Conservation (phyloP, 1,284 basidiomycete species). For the Quambalaria eucalypti region DNA sequence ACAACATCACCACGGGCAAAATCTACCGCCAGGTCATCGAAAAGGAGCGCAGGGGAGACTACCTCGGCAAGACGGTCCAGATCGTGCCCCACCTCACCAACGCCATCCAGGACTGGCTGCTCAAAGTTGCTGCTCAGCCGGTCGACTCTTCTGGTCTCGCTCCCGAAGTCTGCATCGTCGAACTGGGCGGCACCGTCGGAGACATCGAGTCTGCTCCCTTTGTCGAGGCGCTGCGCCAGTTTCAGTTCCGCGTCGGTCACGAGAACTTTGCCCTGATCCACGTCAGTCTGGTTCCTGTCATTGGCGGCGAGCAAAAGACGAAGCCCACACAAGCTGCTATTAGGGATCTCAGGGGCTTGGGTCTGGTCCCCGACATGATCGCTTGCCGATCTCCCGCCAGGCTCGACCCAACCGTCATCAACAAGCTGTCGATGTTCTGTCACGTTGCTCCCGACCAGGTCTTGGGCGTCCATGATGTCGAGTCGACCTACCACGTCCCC, state of each 20-base stretch:
- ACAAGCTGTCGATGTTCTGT: conserved; percentile 99
- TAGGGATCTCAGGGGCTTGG: conserved; percentile 83
- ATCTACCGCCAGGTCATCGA: conserved; percentile 96
- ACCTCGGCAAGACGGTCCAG: conserved; percentile 94
- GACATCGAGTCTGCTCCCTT: conserved; percentile 96
- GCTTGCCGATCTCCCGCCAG: conserved; percentile 69
- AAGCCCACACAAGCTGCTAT: conserved; percentile 98
- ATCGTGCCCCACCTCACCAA: conserved; percentile 95
- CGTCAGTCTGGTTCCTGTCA: conserved; percentile 93
- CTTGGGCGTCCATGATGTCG: conserved; percentile 89
- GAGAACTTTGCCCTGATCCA: conserved; percentile 97
- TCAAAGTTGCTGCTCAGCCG: conserved; percentile 83
- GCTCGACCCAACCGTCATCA: conserved; percentile 73
- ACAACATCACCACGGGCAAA: conserved; percentile 98
- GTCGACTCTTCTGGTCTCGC: conserved; percentile 87
- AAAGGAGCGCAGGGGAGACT: conserved; percentile 86
- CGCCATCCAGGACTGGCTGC: conserved; percentile 98
- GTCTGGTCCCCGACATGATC: conserved; percentile 87
- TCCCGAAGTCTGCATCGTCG: conserved; percentile 94
- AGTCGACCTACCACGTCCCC: conserved; percentile 95
- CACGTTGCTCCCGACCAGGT: conserved; percentile 90
- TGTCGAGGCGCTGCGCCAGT: conserved; percentile 96
- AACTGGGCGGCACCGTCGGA: conserved; percentile 89
- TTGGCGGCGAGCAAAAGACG: conserved; percentile 98
- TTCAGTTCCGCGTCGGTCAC: conserved; percentile 91